These are phyloP conservation scores for Mycena kentingensis DNA, from an alignment of 768 basidiomycete species.

Conservation along the genomic window DNA sequence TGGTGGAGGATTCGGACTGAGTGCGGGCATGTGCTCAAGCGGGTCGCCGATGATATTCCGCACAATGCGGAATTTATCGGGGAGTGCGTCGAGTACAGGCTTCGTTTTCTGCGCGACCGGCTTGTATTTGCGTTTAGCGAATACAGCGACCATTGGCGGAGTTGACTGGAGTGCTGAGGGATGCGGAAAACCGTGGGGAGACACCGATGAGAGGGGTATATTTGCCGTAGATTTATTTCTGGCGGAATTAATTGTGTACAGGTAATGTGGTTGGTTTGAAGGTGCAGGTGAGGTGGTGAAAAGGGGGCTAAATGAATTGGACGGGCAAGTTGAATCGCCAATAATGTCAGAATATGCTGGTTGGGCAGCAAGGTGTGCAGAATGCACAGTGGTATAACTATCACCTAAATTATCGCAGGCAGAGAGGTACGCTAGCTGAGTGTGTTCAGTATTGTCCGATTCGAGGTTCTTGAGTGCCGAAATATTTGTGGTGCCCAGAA, in stretches of 20 bases:
- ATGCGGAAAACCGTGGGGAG: neutral
- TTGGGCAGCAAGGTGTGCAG: neutral
- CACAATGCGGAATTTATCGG: constrained; percentile 17
- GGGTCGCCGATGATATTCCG: constrained; percentile 15
- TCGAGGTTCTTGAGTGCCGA: neutral
- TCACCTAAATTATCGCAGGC: neutral
- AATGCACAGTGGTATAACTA: neutral
- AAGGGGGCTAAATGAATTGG: neutral
- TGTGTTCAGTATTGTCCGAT: neutral
- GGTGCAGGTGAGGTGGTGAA: neutral
- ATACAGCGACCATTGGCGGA: neutral
- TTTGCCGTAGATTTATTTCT: no score
- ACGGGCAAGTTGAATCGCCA: neutral
- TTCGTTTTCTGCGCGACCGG: constrained; percentile 17
- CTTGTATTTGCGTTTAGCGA: constrained; percentile 23
- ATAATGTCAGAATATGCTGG: neutral
- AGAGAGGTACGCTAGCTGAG: neutral
- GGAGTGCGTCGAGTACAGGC: constrained; percentile 15
- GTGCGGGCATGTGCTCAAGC: constrained; percentile 1
- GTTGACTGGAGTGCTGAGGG: neutral
- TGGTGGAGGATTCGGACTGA: constrained; percentile 5
- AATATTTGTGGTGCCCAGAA: neutral
- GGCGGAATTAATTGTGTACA: no score
- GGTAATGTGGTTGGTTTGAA: no score
- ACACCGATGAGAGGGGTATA: no score